Evolutionary conservation across 306 rosid genomes (phyloP).

Genomic region (Cicer arietinum): DNA sequence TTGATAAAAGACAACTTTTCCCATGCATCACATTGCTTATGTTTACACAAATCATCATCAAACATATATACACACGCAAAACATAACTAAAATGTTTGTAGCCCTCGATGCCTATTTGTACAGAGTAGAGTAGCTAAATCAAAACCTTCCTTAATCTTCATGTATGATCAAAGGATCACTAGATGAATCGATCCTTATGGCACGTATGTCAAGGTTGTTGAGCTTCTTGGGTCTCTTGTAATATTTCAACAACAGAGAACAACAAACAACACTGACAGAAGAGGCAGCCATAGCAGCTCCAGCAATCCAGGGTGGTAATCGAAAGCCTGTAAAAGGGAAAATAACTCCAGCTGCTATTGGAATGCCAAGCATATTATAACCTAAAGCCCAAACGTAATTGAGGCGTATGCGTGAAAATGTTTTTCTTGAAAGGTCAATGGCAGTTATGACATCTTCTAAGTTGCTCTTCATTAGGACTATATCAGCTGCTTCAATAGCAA

Average conservation of each 20-base stretch:
- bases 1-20: too few species aligned
- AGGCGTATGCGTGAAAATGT: conserved; percentile 76
- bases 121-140: conserved; percentile 8
- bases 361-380: conserved; percentile 83
- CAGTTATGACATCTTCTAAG: conserved; percentile 89
- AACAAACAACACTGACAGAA: conserved; percentile 89
- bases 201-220: conserved; percentile 63
- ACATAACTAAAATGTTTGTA: background rate
- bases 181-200: conserved; percentile 45
- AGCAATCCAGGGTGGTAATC: conserved; percentile 93
- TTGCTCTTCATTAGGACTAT: conserved; percentile 91
- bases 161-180: conserved; percentile 20
- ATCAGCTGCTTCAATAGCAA: conserved; percentile 96
- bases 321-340: conserved; percentile 73
- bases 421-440: conserved; percentile 81
- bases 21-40: too few species aligned
- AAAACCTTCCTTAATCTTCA: conserved; percentile 9
- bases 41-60: too few species aligned
- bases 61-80: too few species aligned
- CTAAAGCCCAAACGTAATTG: conserved; percentile 89
- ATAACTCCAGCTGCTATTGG: conserved; percentile 84
- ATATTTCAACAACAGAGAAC: conserved; percentile 77
- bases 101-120: background rate
- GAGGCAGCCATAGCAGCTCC: conserved; percentile 99
- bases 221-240: conserved; percentile 80